Conservation (phyloP, 371 early-diverging fungal species). For the Rhizopus delemar region DNA sequence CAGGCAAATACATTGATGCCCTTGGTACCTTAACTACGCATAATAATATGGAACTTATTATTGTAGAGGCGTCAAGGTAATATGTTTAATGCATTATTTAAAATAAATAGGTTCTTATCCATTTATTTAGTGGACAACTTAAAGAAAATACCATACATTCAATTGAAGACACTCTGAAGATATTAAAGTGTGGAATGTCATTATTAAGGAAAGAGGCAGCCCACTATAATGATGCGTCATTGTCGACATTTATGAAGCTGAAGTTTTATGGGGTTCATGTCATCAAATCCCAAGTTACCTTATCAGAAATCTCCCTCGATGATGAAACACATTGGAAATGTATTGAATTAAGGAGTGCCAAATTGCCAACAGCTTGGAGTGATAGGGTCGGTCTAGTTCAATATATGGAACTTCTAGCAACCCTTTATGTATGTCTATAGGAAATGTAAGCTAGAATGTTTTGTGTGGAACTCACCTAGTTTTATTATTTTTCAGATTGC, state of each 20-base stretch:
- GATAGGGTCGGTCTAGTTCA: conserved; percentile 19
- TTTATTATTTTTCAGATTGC: conserved; percentile 15
- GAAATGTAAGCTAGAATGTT: conserved; percentile 12
- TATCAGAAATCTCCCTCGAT: conserved; percentile 22
- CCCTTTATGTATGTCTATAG: conserved; percentile 20
- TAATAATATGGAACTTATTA: conserved; percentile 25
- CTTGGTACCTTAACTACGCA: conserved; percentile 15
- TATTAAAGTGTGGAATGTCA: conserved; percentile 22
- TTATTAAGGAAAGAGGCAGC: conserved; percentile 22
- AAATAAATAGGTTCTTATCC: conserved; percentile 18
- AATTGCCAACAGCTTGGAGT: conserved; percentile 22
- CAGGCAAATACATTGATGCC: conserved; percentile 20
- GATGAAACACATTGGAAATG: conserved; percentile 23
- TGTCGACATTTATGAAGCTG: conserved; percentile 17
- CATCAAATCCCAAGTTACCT: conserved; percentile 16
- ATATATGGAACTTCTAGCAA: conserved; percentile 22
- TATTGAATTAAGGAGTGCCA: conserved; percentile 13
- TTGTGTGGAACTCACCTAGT: conserved; percentile 16
- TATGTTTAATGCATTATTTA: conserved; percentile 20
- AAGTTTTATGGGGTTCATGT: conserved; percentile 16
- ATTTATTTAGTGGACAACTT: conserved; percentile 21
- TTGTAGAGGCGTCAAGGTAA: conserved; percentile 24
- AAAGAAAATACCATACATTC: conserved; percentile 18
- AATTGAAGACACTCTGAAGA: conserved; percentile 24
- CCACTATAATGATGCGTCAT: conserved; percentile 19